Base-by-base conservation (phyloP, 1,139 yeast genomes). In the Diutina sp. region DNA sequence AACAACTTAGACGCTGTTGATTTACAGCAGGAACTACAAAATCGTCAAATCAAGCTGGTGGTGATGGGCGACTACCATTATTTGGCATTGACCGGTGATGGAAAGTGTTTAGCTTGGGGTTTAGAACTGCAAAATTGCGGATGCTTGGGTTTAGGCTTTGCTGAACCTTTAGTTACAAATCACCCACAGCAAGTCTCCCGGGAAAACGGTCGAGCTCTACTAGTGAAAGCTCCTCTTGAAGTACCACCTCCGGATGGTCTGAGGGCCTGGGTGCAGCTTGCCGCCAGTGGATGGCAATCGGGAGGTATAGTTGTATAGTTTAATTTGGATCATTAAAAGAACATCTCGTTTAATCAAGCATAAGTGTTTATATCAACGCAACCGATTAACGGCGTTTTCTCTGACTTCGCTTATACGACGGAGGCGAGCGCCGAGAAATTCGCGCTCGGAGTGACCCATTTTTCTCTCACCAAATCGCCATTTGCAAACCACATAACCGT, bases 51-150 rank as follows among this genome's bases (percentile, higher is more conserved):
- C 48, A 72, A 82, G 2, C 77, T 84, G 4, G 69, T 87, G 1
- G 83, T 82, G 1, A 78, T 84, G 58, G 96, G 95, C 0, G 95
- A 88, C 65, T 84, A 86, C 63, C 96, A 88, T 65, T 76, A 69
- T 55, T 65, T 87, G 57, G 95, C 90, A 0, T 69, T 87, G 11
- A 74, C 84, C 1, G 72, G 74, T 54, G 73, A 76, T 14, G 95
- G 95, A 0, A 73, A 77, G 3, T 60, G 86, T n/a, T 72, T 78
- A 56, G 71, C 85, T 5, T 87, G 95, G 93, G 95, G 95, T 0
- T 58, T 74, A 4, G 93, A 87, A 63, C 76, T 85, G 14, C 70
- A 72, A 47, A 62, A 66, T 6, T 84, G 90, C 67, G 95, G 95
- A 1, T 84, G 89, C 63, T 68, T 87, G 44, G 95, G 95, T 0